Evolutionary conservation across 768 basidiomycete species (phyloP).

Genomic region (Tremella mesenterica): DNA sequence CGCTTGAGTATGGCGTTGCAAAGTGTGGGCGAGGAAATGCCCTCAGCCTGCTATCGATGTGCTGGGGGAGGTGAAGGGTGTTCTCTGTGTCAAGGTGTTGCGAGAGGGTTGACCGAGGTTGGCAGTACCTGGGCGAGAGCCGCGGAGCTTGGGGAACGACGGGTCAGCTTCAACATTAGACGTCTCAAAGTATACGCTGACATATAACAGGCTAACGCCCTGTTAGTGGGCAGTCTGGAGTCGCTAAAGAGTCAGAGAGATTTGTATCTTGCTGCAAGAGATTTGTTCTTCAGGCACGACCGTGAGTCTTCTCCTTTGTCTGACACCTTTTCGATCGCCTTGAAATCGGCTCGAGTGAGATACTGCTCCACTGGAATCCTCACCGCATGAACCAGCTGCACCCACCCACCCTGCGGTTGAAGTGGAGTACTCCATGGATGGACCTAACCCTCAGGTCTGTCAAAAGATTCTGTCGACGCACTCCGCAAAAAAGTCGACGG

Average conservation of each 20-base stretch:
- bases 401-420: neutral
- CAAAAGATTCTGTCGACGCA: conserved; percentile 76
- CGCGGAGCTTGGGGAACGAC: conserved; percentile 36
- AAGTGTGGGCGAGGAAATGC: conserved; percentile 49
- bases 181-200: neutral
- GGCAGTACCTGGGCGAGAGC: conserved; percentile 34
- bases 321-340: no score
- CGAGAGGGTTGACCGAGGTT: conserved; percentile 53
- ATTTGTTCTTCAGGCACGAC: conserved; percentile 77
- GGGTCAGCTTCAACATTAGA: conserved; percentile 21
- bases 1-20: conserved; percentile 73
- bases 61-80: conserved; percentile 53
- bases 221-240: conserved; percentile 30
- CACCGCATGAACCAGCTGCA: neutral
- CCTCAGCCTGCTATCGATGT: conserved; percentile 61
- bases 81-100: conserved; percentile 68
- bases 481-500: conserved; percentile 76
- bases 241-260: conserved; percentile 63
- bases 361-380: neutral
- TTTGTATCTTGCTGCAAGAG: conserved; percentile 75
- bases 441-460: conserved; percentile 48
- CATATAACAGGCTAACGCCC: conserved; percentile 11
- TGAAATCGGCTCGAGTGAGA: neutral
- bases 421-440: neutral
- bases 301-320: conserved; percentile 45